Percentiles rank a stretch among this genome's conserved stretches.
Conservation (phyloP, 345 rosid species). For the Cardamine chenopodiifolia region DNA sequence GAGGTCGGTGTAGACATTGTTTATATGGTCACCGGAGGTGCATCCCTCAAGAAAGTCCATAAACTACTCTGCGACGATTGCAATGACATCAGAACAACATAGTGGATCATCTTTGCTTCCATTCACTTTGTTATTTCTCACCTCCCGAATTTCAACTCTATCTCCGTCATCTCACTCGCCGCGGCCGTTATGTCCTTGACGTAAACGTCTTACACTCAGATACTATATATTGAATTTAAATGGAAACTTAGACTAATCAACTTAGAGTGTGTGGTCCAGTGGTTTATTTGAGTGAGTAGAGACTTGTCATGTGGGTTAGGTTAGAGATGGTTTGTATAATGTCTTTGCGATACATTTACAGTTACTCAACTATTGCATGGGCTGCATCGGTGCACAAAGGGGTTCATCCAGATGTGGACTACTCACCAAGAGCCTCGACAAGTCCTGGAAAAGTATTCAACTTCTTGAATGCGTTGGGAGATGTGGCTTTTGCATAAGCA, state of each 20-base stretch:
- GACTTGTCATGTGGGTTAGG: not conserved
- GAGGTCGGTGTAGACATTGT: slow-evolving; percentile 68
- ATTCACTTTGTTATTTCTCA: slow-evolving; percentile 64
- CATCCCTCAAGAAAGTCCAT: slow-evolving; percentile 61
- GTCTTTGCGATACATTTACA: slow-evolving; percentile 33
- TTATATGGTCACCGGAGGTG: slow-evolving; percentile 67
- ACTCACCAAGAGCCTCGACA: slow-evolving; percentile 53
- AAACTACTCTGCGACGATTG: slow-evolving; percentile 45
- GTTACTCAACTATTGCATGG: slow-evolving; percentile 86
- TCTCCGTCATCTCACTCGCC: slow-evolving; percentile 58
- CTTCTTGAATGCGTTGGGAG: slow-evolving; percentile 75
- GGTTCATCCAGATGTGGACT: slow-evolving; percentile 53
- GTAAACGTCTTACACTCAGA: slow-evolving; percentile 21
- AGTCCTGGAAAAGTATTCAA: slow-evolving; percentile 46
- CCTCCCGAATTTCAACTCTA: slow-evolving; percentile 68
- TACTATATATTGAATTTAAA: not conserved
- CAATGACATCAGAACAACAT: slow-evolving; percentile 55
- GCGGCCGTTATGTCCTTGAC: slow-evolving; percentile 74
- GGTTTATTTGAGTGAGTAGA: not conserved
- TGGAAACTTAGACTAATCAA: no score
- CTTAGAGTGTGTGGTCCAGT: no score
- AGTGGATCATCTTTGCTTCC: slow-evolving; percentile 60
- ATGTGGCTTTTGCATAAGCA: slow-evolving; percentile 86
- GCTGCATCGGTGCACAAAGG: slow-evolving; percentile 56
- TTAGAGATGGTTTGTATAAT: not conserved